These are phyloP conservation scores for Citrus hindsii DNA, from an alignment of 345 rosid genomes.

Conservation along the genomic window DNA sequence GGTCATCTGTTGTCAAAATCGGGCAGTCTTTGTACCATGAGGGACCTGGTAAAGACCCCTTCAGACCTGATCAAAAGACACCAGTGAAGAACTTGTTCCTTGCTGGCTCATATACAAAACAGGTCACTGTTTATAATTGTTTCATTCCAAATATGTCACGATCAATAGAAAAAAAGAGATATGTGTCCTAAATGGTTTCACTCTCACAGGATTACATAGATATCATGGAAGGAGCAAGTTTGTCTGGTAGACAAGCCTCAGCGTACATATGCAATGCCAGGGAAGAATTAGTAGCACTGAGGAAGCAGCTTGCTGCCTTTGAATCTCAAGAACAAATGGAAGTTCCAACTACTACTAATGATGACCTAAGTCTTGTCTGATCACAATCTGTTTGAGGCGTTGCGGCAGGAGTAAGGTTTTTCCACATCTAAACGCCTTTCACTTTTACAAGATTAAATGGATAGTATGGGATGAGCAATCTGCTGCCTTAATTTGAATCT, in stretches of 20 bases:
- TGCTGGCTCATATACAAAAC: too few relatives aligned
- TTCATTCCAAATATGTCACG: too few relatives aligned
- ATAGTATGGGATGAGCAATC: constrained; percentile 96
- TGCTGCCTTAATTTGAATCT: neutral
- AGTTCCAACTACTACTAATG: constrained; percentile 26
- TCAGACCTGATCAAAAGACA: too few relatives aligned
- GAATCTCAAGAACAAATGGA: constrained; percentile 28
- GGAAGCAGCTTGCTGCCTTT: constrained; percentile 45
- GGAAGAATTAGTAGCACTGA: constrained; percentile 68
- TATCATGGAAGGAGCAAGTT: constrained; percentile 96
- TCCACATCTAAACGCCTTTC: neutral
- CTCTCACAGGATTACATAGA: constrained; percentile 86
- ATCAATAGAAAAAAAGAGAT: too few relatives aligned
- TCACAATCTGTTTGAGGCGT: neutral
- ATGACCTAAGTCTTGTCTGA: constrained; percentile 72
- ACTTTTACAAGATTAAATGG: constrained; percentile 77
- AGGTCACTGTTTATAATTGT: too few relatives aligned
- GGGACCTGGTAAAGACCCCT: too few relatives aligned
- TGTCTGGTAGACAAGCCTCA: constrained; percentile 92
- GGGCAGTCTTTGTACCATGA: too few relatives aligned
- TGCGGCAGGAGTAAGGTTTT: too few relatives aligned
- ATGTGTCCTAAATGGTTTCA: neutral
- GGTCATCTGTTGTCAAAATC: too few relatives aligned
- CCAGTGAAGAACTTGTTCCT: too few relatives aligned
- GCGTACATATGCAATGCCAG: constrained; percentile 82